Percentiles rank a stretch among this genome's conserved stretches.
Conservation (phyloP, 495 filamentous ascomycete species). For the Podospora pseudocomata region DNA sequence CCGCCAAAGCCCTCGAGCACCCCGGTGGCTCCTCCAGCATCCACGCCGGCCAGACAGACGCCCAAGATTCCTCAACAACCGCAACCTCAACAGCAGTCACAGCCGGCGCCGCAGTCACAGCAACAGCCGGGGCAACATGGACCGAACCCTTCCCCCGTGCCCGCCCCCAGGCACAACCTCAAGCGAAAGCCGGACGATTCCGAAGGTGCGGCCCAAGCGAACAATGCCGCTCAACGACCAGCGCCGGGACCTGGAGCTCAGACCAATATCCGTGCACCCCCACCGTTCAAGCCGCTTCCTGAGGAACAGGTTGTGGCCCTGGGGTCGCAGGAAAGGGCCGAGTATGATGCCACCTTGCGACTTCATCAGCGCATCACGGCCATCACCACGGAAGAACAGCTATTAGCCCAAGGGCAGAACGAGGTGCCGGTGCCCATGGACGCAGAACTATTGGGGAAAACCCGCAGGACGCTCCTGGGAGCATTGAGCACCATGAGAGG, state of each 20-base stretch:
- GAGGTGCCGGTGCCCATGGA: conserved; percentile 10
- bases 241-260: conserved; percentile 8
- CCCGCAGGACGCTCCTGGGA: conserved; percentile 30
- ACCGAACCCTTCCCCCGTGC: conserved; percentile 24
- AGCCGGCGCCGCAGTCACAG: conserved; percentile 8
- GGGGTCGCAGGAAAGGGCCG: not conserved
- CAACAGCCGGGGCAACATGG: conserved; percentile 17
- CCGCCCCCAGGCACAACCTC: conserved; percentile 29
- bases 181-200: conserved; percentile 66
- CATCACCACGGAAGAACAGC: not conserved
- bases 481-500: conserved; percentile 34
- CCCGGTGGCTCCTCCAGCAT: not conserved
- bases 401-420: not conserved
- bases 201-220: conserved; percentile 50
- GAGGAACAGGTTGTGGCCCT: not conserved
- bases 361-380: not conserved
- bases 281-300: not conserved
- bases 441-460: conserved; percentile 16
- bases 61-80: conserved; percentile 9
- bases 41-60: not conserved
- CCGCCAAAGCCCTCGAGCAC: conserved; percentile 8
- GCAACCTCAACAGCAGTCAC: conserved; percentile 13
- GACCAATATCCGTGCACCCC: not conserved
- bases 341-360: not conserved
- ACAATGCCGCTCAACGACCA: conserved; percentile 35